phyloP scores from a whole-genome alignment of 139 green algal species.

The Chlamydomonas schloesseri region DNA sequence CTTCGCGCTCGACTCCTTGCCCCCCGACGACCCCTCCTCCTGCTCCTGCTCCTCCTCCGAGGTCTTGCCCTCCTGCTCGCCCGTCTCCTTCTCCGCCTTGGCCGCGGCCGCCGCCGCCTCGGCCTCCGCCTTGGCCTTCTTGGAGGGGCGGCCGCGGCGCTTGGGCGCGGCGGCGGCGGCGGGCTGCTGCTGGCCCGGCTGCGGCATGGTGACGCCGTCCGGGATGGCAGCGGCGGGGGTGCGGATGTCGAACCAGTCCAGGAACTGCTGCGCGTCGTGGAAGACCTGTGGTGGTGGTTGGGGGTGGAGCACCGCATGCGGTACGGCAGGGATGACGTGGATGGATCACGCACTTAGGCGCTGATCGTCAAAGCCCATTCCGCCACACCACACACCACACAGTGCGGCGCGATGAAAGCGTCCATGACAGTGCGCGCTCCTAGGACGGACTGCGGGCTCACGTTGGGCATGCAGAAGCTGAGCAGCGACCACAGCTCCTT shows the following conservation, averaged over 20 bases:
- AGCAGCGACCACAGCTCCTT: conserved; percentile 97
- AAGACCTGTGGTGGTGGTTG: too few relatives aligned
- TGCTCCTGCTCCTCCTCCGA: not conserved
- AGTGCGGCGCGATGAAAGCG: too few relatives aligned
- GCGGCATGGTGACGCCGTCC: not conserved
- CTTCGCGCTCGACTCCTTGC: too few relatives aligned
- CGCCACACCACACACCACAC: too few relatives aligned
- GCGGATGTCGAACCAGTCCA: conserved; percentile 39
- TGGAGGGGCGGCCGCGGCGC: not conserved
- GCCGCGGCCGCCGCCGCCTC: not conserved
- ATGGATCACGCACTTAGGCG: too few relatives aligned
- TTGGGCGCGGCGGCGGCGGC: not conserved
- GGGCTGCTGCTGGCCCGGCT: not conserved
- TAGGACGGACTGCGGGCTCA: not conserved
- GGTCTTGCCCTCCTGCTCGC: not conserved
- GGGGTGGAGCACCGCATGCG: too few relatives aligned
- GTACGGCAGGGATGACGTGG: too few relatives aligned
- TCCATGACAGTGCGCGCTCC: too few relatives aligned
- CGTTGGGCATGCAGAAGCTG: conserved; percentile 95
- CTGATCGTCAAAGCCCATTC: too few relatives aligned
- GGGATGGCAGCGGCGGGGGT: not conserved
- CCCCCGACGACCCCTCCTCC: too few relatives aligned
- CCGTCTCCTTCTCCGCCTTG: not conserved
- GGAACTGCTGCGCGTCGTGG: conserved; percentile 15
- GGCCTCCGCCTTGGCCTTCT: not conserved